phyloP scores from a whole-genome alignment of 257 asterid genomes.

The Capsicum chinense region DNA sequence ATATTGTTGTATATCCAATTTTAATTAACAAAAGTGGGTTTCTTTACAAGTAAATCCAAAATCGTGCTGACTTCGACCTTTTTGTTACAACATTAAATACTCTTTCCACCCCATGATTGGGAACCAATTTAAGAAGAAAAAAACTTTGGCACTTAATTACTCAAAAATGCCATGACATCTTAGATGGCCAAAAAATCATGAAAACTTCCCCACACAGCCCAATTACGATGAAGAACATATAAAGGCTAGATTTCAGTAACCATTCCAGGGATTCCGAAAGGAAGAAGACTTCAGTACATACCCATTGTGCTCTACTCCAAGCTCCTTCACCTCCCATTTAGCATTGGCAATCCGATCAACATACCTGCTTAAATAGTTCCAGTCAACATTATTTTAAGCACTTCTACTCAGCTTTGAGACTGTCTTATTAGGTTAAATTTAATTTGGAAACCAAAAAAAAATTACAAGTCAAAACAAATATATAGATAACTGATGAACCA shows the following conservation, averaged over 20 bases:
- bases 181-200: too few species aligned
- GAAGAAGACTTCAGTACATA: conserved; percentile 40
- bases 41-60: not conserved
- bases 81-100: not conserved
- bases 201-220: not conserved
- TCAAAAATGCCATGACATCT: too few species aligned
- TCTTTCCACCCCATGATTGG: not conserved
- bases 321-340: conserved; percentile 99
- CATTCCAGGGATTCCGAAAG: conserved; percentile 14
- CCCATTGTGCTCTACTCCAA: conserved; percentile 98
- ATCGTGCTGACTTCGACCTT: not conserved
- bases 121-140: not conserved
- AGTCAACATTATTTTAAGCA: conserved; percentile 30
- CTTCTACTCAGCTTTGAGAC: not conserved
- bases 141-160: not conserved
- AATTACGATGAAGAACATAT: not conserved
- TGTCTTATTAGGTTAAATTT: conserved; percentile 16
- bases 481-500: conserved; percentile 7
- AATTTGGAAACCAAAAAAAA: not conserved
- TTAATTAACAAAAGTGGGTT: not conserved
- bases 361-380: conserved; percentile 68
- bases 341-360: conserved; percentile 89
- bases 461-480: not conserved
- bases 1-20: not conserved
- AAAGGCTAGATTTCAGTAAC: conserved; percentile 8